Evolutionary conservation across 805 yeast species (phyloP).

Genomic region (Hanseniaspora lindneri): DNA sequence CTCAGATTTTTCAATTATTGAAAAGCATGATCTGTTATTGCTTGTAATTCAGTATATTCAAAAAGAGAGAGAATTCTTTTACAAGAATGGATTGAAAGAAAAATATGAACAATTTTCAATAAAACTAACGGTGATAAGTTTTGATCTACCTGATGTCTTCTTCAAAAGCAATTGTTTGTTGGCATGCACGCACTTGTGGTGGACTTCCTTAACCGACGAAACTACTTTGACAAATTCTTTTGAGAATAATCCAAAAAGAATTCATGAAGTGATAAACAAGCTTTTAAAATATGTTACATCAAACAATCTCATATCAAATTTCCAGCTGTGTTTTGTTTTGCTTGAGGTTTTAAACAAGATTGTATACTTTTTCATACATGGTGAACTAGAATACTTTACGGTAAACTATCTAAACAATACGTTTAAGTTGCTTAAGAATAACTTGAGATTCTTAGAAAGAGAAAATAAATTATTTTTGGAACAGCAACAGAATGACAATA

Average conservation of each 20-base stretch:
- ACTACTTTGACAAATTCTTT: constrained; percentile 31
- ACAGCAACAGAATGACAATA: not conserved
- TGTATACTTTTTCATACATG: constrained; percentile 72
- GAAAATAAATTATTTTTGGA: constrained; percentile 26
- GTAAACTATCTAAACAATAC: constrained; percentile 72
- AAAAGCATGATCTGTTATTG: constrained; percentile 43
- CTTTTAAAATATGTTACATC: constrained; percentile 4
- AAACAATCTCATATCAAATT: constrained; percentile 8
- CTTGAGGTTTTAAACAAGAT: constrained; percentile 83
- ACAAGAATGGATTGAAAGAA: constrained; percentile 35
- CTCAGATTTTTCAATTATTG: constrained; percentile 43
- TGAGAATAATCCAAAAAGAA: constrained; percentile 12
- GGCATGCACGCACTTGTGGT: constrained; percentile 83
- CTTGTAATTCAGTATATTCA: constrained; percentile 42
- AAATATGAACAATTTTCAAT: constrained; percentile 23
- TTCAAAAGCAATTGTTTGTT: constrained; percentile 28
- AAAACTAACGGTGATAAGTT: constrained; percentile 10
- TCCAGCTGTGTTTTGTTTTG: constrained; percentile 49
- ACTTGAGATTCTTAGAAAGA: constrained; percentile 34
- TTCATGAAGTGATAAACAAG: constrained; percentile 9
- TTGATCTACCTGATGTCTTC: constrained; percentile 9
- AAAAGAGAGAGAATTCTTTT: constrained; percentile 38
- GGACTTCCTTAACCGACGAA: constrained; percentile 49
- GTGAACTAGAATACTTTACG: constrained; percentile 53
- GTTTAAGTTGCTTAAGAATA: constrained; percentile 66